Evolutionary conservation across 371 early-diverging fungal genomes (phyloP), one percentile per base, ranked within the genome.

Genomic region (Haplosporangium sp.): DNA sequence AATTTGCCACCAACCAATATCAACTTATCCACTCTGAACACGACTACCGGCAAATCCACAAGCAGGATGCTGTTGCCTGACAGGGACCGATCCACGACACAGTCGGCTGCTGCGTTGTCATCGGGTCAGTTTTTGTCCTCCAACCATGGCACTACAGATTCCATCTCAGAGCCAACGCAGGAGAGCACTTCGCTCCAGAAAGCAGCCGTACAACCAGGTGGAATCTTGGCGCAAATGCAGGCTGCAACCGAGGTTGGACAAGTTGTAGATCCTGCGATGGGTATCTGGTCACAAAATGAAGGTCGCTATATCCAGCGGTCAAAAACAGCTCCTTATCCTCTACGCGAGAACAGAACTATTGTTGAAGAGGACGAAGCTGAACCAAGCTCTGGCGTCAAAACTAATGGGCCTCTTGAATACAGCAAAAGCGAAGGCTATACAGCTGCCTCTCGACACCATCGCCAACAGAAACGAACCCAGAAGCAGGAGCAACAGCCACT

Each of bases 31-130:
- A 18, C 50, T 9, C 9, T 18, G 14, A 14, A 50, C 9, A n/a
- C 50, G 20, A 13, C n/a, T 2, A 18, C 50, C 8, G 43, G 46
- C 38, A 23, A 23, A 29, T 72, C 73, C 20, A 58, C 53, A 3
- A 72, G 73, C 53, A 58, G 79, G 53, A 72, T 72, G 20, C n/a
- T 79, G 18, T 20, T 79, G 36, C 73, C 72, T 2, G 79, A 79
- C 38, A 67, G 69, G 29, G 69, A 72, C 43, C 29, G 79, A 51
- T 48, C 52, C 18, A 9, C 29, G 23, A 61, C 16, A 23, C 55
- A 53, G 29, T 29, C 29, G 29, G 29, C 29, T 29, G 29, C 29
- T 29, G 29, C 29, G 4, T 29, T 29, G 29, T 29, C 29, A 4
- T 29, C 29, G 29, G 29, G 29, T 4, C 29, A 29, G 29, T 29